Evolutionary conservation across 139 green algal species (phyloP).

Genomic region (Chlamydomonas applanata): DNA sequence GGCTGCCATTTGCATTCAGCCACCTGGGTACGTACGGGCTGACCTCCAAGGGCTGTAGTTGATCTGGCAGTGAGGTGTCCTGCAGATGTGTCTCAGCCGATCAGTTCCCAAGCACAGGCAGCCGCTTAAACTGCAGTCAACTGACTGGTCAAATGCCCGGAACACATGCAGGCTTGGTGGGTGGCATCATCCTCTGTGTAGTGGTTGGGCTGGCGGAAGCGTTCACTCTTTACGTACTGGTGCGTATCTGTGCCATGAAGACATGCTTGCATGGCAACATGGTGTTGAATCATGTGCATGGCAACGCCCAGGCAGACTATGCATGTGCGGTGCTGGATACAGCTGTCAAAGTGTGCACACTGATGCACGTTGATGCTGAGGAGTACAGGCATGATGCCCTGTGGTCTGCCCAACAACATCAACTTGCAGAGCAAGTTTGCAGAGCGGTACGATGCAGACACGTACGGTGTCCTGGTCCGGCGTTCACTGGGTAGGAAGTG

Average conservation of each 20-base stretch:
- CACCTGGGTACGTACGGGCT: slow-evolving; percentile 10
- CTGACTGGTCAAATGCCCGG: background rate
- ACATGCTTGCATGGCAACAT: background rate
- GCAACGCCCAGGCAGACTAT: no score
- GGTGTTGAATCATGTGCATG: background rate
- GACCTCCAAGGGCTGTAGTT: no score
- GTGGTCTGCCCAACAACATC: background rate
- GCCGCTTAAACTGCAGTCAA: background rate
- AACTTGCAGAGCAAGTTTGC: slow-evolving; percentile 33
- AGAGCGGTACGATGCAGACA: slow-evolving; percentile 26
- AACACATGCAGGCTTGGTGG: slow-evolving; percentile 42
- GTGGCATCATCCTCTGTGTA: slow-evolving; percentile 51
- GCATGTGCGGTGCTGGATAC: no score
- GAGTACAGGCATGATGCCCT: background rate
- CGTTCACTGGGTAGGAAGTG: slow-evolving; percentile 58
- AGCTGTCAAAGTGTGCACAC: background rate
- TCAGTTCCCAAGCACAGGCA: background rate
- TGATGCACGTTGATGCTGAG: background rate
- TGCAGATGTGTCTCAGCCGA: background rate
- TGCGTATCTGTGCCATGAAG: slow-evolving; percentile 9
- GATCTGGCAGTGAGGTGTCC: background rate
- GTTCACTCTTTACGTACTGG: slow-evolving; percentile 74
- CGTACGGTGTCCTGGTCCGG: slow-evolving; percentile 56
- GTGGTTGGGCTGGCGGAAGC: slow-evolving; percentile 46
- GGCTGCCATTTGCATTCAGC: slow-evolving; percentile 70